Evolutionary conservation across 2,329 filamentous ascomycete genomes (phyloP).

Genomic region (Bipolaris gigantea): DNA sequence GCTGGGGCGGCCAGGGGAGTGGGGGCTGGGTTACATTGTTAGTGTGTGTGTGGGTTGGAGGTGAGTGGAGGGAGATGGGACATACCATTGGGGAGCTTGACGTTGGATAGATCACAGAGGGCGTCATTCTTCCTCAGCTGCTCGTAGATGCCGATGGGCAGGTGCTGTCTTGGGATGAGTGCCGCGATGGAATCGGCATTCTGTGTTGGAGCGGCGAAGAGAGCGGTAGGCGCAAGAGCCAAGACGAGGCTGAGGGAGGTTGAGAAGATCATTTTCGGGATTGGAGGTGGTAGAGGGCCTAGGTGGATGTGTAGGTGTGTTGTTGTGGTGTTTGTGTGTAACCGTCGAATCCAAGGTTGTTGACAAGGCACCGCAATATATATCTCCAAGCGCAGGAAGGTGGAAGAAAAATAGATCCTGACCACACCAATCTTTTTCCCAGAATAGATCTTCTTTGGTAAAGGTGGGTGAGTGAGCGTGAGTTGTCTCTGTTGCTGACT

Average conservation of each 20-base stretch:
- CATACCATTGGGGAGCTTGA: conserved; percentile 39
- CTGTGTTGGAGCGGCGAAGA: conserved; percentile 40
- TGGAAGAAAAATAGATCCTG: not conserved
- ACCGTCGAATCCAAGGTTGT: conserved; percentile 1
- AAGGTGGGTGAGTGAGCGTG: not conserved
- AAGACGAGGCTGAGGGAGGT: conserved; percentile 35
- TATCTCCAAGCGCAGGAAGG: not conserved
- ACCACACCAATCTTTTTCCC: conserved; percentile 6
- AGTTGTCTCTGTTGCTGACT: not conserved
- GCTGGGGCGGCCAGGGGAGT: conserved; percentile 63
- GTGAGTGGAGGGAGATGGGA: not conserved
- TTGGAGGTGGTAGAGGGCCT: not conserved
- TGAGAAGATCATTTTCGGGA: conserved; percentile 40
- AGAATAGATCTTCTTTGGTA: conserved; percentile 7
- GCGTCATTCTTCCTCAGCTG: conserved; percentile 26
- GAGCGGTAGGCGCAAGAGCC: conserved; percentile 37
- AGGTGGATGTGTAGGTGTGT: conserved; percentile 9
- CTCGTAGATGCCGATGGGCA: conserved; percentile 24
- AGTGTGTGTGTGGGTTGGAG: conserved; percentile 8
- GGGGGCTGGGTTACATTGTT: conserved; percentile 48
- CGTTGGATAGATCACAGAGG: conserved; percentile 34
- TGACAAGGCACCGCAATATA: conserved; percentile 2
- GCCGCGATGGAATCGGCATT: conserved; percentile 25
- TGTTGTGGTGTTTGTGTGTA: conserved; percentile 4
- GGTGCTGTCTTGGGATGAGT: conserved; percentile 20